These are phyloP conservation scores for Nakataea oryzae DNA, from an alignment of 2,329 filamentous ascomycete genomes.

Conservation along the genomic window DNA sequence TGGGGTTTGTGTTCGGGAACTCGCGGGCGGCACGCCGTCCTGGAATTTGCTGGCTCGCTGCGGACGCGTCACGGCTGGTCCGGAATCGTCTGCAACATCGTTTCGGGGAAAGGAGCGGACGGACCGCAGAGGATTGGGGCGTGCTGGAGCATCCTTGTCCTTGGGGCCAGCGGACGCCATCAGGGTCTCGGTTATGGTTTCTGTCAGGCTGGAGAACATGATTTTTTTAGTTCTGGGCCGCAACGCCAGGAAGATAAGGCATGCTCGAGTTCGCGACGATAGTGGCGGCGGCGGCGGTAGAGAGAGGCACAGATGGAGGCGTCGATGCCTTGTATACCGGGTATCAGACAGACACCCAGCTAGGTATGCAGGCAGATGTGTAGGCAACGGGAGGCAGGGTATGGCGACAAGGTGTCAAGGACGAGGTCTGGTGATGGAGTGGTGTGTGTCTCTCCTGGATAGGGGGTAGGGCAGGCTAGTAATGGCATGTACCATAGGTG, in stretches of 20 bases:
- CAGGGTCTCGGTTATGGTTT: slow-evolving; percentile 14
- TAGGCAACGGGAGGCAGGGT: neutral
- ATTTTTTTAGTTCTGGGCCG: slow-evolving; percentile 7
- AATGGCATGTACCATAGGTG: neutral
- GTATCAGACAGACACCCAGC: too few species aligned
- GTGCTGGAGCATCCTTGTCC: slow-evolving; percentile 10
- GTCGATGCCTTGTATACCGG: neutral
- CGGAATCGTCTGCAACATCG: slow-evolving; percentile 8
- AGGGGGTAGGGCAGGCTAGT: neutral
- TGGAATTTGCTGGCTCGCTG: slow-evolving; percentile 37
- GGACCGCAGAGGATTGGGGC: slow-evolving; percentile 16
- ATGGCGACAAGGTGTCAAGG: neutral
- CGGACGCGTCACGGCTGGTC: slow-evolving; percentile 14
- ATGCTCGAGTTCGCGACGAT: neutral
- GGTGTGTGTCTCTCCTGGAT: neutral
- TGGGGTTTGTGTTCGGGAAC: neutral
- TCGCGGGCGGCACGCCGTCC: slow-evolving; percentile 21
- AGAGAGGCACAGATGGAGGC: neutral
- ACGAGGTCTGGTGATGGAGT: neutral
- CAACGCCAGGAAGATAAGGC: neutral
- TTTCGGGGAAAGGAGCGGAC: slow-evolving; percentile 16
- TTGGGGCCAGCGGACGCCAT: slow-evolving; percentile 10
- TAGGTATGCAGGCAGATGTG: neutral
- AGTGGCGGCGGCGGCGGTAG: neutral
- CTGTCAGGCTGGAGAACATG: slow-evolving; percentile 18